Evolutionary conservation across 352 stramenopile species (phyloP).

Genomic region (Phytophthora boehmeriae): DNA sequence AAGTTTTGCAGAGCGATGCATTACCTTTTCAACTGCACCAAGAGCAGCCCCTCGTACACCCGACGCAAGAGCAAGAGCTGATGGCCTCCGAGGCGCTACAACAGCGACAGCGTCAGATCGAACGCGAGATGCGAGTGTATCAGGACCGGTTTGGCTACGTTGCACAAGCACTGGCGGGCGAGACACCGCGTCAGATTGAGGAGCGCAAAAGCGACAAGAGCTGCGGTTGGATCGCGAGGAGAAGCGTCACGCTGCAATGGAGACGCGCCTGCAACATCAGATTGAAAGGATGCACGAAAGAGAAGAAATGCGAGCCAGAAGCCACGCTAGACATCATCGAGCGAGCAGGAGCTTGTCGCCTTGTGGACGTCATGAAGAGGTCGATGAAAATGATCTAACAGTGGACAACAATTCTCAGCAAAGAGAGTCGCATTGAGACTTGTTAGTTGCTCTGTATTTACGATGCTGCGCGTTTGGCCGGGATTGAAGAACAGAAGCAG

Average conservation of each 20-base stretch:
- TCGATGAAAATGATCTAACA: not conserved
- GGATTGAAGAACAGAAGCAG: not conserved
- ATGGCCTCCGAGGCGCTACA: constrained; percentile 40
- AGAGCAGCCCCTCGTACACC: not conserved
- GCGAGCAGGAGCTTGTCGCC: constrained; percentile 48
- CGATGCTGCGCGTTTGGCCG: not conserved
- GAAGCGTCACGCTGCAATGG: constrained; percentile 46
- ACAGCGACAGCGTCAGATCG: constrained; percentile 35
- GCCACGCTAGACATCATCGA: constrained; percentile 35
- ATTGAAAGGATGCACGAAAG: constrained; percentile 55
- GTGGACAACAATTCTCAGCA: constrained; percentile 1
- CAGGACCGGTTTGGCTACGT: constrained; percentile 60
- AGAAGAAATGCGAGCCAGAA: constrained; percentile 41
- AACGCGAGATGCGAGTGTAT: constrained; percentile 49
- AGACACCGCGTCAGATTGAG: constrained; percentile 71
- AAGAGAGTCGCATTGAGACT: not conserved
- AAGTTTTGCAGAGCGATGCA: not conserved
- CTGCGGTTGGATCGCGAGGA: constrained; percentile 59
- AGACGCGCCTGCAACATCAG: constrained; percentile 55
- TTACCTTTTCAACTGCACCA: not conserved
- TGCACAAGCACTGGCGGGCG: constrained; percentile 59
- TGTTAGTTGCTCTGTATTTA: not conserved
- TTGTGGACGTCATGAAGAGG: not conserved
- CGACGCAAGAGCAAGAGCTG: constrained; percentile 25
- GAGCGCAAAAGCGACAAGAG: constrained; percentile 53